phyloP scores from a whole-genome alignment of 495 filamentous ascomycete genomes.

The Xanthoparmelia taractica region DNA sequence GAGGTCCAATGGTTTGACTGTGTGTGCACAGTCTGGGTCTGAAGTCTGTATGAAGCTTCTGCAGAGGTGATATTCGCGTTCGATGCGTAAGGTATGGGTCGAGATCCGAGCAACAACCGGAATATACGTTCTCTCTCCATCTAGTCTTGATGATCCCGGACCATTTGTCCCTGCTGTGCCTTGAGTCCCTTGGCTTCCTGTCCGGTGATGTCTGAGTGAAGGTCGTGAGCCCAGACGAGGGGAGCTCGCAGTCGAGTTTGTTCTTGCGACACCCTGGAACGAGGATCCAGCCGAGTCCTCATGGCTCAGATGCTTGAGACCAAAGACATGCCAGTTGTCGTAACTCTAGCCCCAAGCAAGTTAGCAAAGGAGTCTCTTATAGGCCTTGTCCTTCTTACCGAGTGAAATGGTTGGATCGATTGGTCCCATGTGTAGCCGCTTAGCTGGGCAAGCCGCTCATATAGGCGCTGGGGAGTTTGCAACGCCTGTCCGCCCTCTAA shows the following conservation, averaged over 20 bases:
- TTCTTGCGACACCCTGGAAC: slow-evolving; percentile 36
- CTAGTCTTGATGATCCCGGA: slow-evolving; percentile 32
- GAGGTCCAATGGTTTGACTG: slow-evolving; percentile 66
- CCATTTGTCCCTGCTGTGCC: slow-evolving; percentile 34
- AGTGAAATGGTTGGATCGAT: slow-evolving; percentile 60
- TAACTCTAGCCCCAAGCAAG: slow-evolving; percentile 42
- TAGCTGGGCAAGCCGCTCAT: slow-evolving; percentile 63
- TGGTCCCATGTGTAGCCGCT: slow-evolving; percentile 73
- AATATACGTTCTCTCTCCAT: slow-evolving; percentile 39
- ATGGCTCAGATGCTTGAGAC: slow-evolving; percentile 38
- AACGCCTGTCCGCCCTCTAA: slow-evolving; percentile 8
- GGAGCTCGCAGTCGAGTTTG: slow-evolving; percentile 40
- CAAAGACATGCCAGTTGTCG: slow-evolving; percentile 64
- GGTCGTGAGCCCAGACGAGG: slow-evolving; percentile 39
- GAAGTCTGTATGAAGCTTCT: slow-evolving; percentile 60
- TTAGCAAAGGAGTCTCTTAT: slow-evolving; percentile 1
- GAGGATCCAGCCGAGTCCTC: slow-evolving; percentile 40
- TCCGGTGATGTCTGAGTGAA: slow-evolving; percentile 33
- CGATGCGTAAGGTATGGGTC: slow-evolving; percentile 67
- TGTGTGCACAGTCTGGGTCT: slow-evolving; percentile 67
- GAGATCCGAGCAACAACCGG: slow-evolving; percentile 71
- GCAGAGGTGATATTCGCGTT: slow-evolving; percentile 74
- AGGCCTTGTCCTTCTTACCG: slow-evolving; percentile 28
- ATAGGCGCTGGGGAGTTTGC: slow-evolving; percentile 56
- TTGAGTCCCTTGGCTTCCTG: slow-evolving; percentile 41